Evolutionary conservation across 306 rosid species (phyloP).

Genomic region (Spatholobus suberectus): DNA sequence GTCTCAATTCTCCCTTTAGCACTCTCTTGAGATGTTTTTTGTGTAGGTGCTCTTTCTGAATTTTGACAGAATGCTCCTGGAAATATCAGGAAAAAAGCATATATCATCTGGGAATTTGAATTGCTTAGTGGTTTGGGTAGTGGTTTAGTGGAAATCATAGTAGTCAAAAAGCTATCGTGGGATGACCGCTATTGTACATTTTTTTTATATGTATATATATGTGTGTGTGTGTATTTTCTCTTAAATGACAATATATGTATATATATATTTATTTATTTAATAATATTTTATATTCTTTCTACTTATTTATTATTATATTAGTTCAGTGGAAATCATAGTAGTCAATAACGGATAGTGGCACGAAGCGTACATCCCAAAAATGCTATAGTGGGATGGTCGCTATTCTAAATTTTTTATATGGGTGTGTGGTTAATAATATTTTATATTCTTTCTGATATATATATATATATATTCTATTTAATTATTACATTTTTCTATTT

Average conservation of each 20-base stretch:
- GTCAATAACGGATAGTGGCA: background rate
- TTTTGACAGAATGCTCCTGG: constrained; percentile 25
- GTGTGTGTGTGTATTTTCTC: too few species aligned
- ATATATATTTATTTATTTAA: too few species aligned
- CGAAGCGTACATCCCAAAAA: background rate
- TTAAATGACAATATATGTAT: too few species aligned
- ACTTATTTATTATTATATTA: too few species aligned
- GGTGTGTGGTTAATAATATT: too few species aligned
- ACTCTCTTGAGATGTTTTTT: background rate
- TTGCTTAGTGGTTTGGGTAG: background rate
- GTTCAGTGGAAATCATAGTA: background rate
- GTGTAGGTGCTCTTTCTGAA: constrained; percentile 9
- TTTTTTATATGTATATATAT: too few species aligned
- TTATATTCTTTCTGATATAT: too few species aligned
- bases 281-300: too few species aligned
- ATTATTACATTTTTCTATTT: too few species aligned
- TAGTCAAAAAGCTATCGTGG: too few species aligned
- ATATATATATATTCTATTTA: background rate
- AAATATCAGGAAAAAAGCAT: constrained; percentile 3
- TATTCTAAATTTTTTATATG: background rate
- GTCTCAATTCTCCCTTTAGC: background rate
- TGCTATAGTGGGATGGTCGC: background rate
- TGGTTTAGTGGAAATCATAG: background rate
- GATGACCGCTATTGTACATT: too few species aligned
- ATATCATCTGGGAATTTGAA: constrained; percentile 20